phyloP scores from a whole-genome alignment of 2,329 filamentous ascomycete genomes.

The Periconia digitata region DNA sequence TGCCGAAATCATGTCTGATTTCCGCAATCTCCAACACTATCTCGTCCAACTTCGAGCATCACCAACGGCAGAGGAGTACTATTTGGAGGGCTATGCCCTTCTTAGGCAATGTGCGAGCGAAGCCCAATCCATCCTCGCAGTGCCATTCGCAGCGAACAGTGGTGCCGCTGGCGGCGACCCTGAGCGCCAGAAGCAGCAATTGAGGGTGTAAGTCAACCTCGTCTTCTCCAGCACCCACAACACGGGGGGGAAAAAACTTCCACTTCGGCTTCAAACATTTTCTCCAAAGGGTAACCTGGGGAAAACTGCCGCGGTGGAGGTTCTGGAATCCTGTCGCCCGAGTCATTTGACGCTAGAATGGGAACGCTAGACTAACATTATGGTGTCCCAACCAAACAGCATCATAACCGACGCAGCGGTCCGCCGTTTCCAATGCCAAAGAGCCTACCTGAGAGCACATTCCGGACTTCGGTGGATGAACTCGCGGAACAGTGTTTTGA shows the following conservation, averaged over 20 bases:
- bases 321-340: too few species aligned
- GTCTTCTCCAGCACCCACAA: too few species aligned
- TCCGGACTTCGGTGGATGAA: slow-evolving; percentile 63
- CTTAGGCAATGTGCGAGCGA: slow-evolving; percentile 59
- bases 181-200: slow-evolving; percentile 59
- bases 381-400: too few species aligned
- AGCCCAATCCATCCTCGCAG: slow-evolving; percentile 57
- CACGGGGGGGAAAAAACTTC: too few species aligned
- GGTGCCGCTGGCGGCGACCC: slow-evolving; percentile 48
- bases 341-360: too few species aligned
- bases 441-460: slow-evolving; percentile 60
- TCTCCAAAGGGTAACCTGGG: too few species aligned
- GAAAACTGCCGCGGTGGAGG: too few species aligned
- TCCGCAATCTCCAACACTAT: slow-evolving; percentile 61
- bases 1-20: slow-evolving; percentile 66
- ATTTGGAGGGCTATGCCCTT: slow-evolving; percentile 61
- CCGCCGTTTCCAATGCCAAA: slow-evolving; percentile 63
- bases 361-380: too few species aligned
- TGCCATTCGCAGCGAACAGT: slow-evolving; percentile 53
- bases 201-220: slow-evolving; percentile 53
- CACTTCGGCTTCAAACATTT: neutral
- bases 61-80: slow-evolving; percentile 57
- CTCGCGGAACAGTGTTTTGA: slow-evolving; percentile 53
- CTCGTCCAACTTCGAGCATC: slow-evolving; percentile 57
- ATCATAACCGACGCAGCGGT: slow-evolving; percentile 63